These are phyloP conservation scores for Trichocladium antarcticum DNA, from an alignment of 495 filamentous ascomycete genomes.

Conservation along the genomic window DNA sequence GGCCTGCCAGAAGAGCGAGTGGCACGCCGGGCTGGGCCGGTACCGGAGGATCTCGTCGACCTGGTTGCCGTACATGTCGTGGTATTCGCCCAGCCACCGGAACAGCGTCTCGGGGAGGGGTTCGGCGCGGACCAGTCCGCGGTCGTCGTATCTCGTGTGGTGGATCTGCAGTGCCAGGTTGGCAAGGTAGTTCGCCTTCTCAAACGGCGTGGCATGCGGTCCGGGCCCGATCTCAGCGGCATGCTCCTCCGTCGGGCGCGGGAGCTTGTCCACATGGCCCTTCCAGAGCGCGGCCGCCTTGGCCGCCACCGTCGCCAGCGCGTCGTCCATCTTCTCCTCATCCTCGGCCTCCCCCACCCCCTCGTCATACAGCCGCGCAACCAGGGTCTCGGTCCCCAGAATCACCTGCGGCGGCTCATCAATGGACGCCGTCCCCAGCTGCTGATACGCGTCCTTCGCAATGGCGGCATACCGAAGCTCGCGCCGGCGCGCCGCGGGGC, in stretches of 20 bases:
- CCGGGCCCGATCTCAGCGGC: conserved; percentile 52
- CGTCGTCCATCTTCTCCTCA: conserved; percentile 43
- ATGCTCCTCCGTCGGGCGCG: conserved; percentile 41
- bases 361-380: conserved; percentile 46
- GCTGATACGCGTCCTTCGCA: conserved; percentile 41
- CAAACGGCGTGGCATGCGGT: conserved; percentile 44
- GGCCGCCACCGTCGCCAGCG: conserved; percentile 44
- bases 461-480: conserved; percentile 36
- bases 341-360: conserved; percentile 42
- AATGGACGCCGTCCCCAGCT: conserved; percentile 34
- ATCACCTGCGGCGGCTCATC: conserved; percentile 45
- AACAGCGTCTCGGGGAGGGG: conserved; percentile 64
- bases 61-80: conserved; percentile 51
- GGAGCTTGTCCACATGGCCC: conserved; percentile 35
- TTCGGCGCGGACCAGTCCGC: conserved; percentile 23
- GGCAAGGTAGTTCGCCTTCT: conserved; percentile 63
- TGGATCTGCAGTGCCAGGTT: conserved; percentile 62
- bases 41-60: conserved; percentile 47
- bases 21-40: conserved; percentile 59
- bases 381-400: conserved; percentile 42
- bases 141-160: conserved; percentile 48
- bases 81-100: conserved; percentile 63
- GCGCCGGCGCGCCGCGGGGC: conserved; percentile 24
- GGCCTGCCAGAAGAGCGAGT: conserved; percentile 68
- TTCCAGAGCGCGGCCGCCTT: conserved; percentile 51